Evolutionary conservation across 208 protist genomes (phyloP).

Genomic region (Leishmania aethiopica): DNA sequence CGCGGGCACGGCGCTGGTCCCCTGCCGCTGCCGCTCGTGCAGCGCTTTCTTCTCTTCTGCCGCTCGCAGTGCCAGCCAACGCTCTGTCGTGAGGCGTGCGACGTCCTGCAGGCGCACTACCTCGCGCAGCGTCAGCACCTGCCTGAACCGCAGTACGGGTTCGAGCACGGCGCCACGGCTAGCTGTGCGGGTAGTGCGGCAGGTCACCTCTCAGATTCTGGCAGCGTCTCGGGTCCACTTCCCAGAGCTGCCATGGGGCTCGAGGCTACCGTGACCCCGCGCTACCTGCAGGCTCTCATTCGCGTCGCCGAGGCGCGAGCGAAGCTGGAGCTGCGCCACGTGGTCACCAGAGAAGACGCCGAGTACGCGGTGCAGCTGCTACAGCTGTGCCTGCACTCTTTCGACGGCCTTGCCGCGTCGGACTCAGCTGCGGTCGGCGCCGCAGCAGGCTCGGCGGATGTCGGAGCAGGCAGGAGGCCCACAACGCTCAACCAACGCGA

Average conservation of each 20-base stretch:
- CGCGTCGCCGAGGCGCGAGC: constrained; percentile 92
- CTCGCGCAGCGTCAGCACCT: constrained; percentile 51
- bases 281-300: constrained; percentile 96
- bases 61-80: constrained; percentile 68
- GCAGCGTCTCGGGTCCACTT: background rate
- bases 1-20: constrained; percentile 17
- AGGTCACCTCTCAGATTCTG: background rate
- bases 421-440: constrained; percentile 22
- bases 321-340: constrained; percentile 89
- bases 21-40: constrained; percentile 63
- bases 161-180: background rate
- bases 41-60: constrained; percentile 75
- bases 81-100: constrained; percentile 57
- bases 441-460: background rate
- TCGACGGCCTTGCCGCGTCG: constrained; percentile 28
- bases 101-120: constrained; percentile 71
- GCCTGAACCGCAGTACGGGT: constrained; percentile 17
- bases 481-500: constrained; percentile 62
- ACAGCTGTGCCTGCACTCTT: constrained; percentile 64
- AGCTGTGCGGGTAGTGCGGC: background rate
- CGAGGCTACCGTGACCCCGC: constrained; percentile 89
- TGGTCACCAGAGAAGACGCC: constrained; percentile 93
- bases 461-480: constrained; percentile 22
- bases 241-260: background rate
- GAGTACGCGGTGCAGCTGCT: constrained; percentile 91